phyloP scores from a whole-genome alignment of 108 stramenopile species.

The Nannochloropsis gaditana region DNA sequence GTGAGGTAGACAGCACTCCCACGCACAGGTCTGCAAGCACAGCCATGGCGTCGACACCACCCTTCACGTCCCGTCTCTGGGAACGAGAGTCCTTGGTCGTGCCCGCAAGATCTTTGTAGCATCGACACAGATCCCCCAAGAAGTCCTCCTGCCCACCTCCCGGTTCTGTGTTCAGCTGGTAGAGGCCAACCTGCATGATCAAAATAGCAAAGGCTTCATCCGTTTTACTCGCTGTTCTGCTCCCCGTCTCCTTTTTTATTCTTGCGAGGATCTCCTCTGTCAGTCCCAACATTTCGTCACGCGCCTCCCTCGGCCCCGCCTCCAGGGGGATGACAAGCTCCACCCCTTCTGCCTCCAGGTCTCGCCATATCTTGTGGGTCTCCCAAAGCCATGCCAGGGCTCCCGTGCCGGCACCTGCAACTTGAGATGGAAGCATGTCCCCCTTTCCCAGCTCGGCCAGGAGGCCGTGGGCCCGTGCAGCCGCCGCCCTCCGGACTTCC shows the following conservation, averaged over 20 bases:
- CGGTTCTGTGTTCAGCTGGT: not conserved
- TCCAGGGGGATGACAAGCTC: not conserved
- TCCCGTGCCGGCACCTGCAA: not conserved
- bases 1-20: not conserved
- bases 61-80: not conserved
- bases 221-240: not conserved
- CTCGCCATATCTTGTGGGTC: constrained; percentile 13
- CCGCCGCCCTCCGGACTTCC: not conserved
- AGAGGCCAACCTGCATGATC: not conserved
- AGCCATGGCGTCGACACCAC: not conserved
- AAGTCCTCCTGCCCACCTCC: not conserved
- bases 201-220: not conserved
- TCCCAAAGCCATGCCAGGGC: not conserved
- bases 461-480: not conserved
- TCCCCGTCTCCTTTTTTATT: not conserved
- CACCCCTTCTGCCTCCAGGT: not conserved
- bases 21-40: not conserved
- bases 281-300: not conserved
- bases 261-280: not conserved
- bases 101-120: not conserved
- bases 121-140: not conserved
- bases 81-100: not conserved
- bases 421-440: not conserved
- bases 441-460: constrained; percentile 6
- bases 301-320: not conserved